Percentiles rank a stretch among this genome's conserved stretches.
Conservation (phyloP, 73 alveolate genomes). For the Blepharisma japonicum region DNA sequence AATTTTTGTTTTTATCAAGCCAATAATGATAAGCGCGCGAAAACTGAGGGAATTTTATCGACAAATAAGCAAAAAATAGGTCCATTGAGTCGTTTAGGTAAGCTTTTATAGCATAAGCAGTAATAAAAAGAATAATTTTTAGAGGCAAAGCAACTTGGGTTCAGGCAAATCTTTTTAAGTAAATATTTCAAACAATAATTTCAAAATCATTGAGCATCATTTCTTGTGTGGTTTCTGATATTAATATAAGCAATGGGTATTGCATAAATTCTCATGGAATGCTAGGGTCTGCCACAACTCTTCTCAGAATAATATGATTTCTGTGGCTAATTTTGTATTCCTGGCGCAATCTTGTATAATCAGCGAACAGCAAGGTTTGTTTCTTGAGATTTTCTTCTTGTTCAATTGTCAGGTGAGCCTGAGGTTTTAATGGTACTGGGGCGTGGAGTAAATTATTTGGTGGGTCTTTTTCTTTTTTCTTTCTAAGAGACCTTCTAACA, state of each 20-base stretch:
- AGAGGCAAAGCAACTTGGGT: not conserved
- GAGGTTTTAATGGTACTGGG: too few species aligned
- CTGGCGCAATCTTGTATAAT: too few species aligned
- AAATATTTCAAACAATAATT: slow-evolving; percentile 27
- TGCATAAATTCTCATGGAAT: not conserved
- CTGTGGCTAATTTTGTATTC: too few species aligned
- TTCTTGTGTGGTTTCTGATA: slow-evolving; percentile 4
- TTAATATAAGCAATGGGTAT: not conserved
- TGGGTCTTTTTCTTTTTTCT: too few species aligned
- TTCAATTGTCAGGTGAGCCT: too few species aligned
- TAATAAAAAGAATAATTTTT: not conserved
- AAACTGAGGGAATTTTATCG: not conserved
- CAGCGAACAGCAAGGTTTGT: too few species aligned
- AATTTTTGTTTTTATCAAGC: not conserved
- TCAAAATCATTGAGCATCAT: slow-evolving; percentile 34
- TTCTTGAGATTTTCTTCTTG: too few species aligned
- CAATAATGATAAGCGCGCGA: not conserved
- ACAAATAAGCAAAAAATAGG: not conserved
- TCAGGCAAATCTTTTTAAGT: slow-evolving; percentile 30
- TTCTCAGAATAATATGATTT: too few species aligned
- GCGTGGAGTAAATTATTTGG: too few species aligned
- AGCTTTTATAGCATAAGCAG: slow-evolving; percentile 14
- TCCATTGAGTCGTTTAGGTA: not conserved
- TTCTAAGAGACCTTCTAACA: too few species aligned
- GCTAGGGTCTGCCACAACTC: not conserved